Base-by-base conservation (phyloP, 768 basidiomycete genomes). In the Pilatotrama ljubarskyi region DNA sequence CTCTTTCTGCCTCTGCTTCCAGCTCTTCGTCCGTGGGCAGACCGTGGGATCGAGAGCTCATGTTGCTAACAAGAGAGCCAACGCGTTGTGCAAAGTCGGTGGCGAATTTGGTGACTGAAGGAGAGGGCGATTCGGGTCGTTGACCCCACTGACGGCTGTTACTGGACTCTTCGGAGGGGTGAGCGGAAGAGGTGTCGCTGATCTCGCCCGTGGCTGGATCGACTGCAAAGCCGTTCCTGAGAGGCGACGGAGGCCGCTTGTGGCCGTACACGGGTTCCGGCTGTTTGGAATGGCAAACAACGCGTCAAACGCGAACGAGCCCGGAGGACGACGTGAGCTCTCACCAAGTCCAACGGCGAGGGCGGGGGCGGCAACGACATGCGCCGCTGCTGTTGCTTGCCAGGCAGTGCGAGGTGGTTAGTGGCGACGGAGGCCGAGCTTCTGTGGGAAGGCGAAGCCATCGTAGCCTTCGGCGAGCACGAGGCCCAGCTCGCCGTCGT, bases 1-100 rank as follows among this genome's bases (percentile, higher is more conserved):
- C 91, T 25, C 84, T 76, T 59, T 87, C 82, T 9, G 90, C 91
- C 62, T 92, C 88, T 2, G 88, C 90, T 73, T 93, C 91, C 9
- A 94, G 73, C 69, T 94, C 89, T 0, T 87, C 89, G 68, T 92
- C 90, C 1, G 86, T 83, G 2, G 82, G 88, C 20, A 82, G 74
- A 18, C 58, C 59, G 15, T 75, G 75, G 4, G 79, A 73, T 3
- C 68, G 65, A 13, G 61, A 42, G 29, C 70, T 66, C 63, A 68
- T 71, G 47, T 82, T 80, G 44, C 79, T 80, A 57, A 92, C 82
- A 57, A 91, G 77, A 17, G 81, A 82, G 41, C 84, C 84, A n/a
- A 93, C 84, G 38, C 86, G 82, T 62, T 90, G 87, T 6, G 88
- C 89, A 57, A 93, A 80, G 72, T 80, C 88, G 15, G 87, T 80